phyloP scores from a whole-genome alignment of 345 rosid species.

The Litchi chinensis region DNA sequence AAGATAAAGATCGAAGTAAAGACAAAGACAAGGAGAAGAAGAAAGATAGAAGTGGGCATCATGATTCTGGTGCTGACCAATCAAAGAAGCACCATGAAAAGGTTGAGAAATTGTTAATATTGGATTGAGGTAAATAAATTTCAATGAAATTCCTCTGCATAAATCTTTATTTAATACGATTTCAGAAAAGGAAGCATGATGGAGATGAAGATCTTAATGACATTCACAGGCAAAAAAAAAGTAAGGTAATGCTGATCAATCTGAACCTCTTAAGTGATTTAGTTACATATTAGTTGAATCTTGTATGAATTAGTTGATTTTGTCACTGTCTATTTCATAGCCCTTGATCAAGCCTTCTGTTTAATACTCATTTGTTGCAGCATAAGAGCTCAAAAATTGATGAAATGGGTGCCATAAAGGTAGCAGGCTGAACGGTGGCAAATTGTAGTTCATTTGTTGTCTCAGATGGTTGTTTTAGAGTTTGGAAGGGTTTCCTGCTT shows the following conservation, averaged over 20 bases:
- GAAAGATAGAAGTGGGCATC: constrained; percentile 81
- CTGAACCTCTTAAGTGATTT: not conserved
- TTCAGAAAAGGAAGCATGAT: constrained; percentile 96
- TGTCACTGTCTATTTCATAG: not conserved
- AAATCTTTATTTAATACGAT: constrained; percentile 19
- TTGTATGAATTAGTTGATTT: constrained; percentile 6
- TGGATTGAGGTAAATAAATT: constrained; percentile 2
- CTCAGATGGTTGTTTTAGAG: constrained; percentile 48
- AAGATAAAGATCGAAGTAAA: constrained; percentile 75
- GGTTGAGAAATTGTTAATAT: constrained; percentile 45
- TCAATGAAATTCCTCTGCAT: constrained; percentile 9
- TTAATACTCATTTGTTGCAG: constrained; percentile 47
- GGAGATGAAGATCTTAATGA: constrained; percentile 92
- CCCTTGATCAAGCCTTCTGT: constrained; percentile 15
- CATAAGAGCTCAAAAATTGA: constrained; percentile 90
- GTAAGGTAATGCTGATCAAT: constrained; percentile 64
- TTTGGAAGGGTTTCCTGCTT: constrained; percentile 56
- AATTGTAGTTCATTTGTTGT: constrained; percentile 33
- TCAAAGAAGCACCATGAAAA: constrained; percentile 87
- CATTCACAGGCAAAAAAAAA: constrained; percentile 83
- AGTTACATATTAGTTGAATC: not conserved
- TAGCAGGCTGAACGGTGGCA: constrained; percentile 66
- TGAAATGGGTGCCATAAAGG: constrained; percentile 86
- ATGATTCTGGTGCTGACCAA: constrained; percentile 74
- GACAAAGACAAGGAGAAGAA: constrained; percentile 81